Evolutionary conservation across 805 yeast species (phyloP).

Genomic region (Cyberlindnera maritima): DNA sequence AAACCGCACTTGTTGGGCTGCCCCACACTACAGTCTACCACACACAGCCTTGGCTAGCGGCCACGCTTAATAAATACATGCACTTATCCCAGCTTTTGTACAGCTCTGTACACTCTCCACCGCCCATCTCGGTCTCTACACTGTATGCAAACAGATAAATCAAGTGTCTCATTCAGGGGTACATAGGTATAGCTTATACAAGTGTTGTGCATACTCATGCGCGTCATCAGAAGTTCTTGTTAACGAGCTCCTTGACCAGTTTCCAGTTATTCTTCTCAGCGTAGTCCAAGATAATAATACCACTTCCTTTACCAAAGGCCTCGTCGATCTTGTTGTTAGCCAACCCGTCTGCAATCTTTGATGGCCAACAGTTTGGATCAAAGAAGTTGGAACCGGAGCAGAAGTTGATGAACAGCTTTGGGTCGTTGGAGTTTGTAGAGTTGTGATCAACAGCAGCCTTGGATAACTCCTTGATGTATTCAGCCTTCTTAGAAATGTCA

Average conservation of each 20-base stretch:
- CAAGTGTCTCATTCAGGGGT: no score
- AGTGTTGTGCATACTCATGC: not conserved
- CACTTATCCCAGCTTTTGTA: no score
- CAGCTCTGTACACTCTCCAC: no score
- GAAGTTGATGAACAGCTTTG: constrained; percentile 67
- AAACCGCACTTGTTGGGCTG: no score
- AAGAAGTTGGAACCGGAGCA: constrained; percentile 73
- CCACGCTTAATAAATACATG: no score
- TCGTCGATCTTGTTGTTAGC: constrained; percentile 41
- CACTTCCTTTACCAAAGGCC: constrained; percentile 53
- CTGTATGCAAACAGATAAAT: no score
- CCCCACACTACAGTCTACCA: no score
- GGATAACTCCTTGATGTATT: constrained; percentile 54
- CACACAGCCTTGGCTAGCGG: no score
- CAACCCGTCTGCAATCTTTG: constrained; percentile 55
- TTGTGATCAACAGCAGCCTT: constrained; percentile 51
- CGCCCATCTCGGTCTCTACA: no score
- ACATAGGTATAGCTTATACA: no score
- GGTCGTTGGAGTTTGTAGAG: constrained; percentile 38
- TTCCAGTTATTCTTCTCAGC: constrained; percentile 62
- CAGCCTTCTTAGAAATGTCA: constrained; percentile 56
- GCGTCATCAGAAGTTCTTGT: constrained; percentile 40
- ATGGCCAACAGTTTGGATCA: constrained; percentile 74
- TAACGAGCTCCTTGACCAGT: constrained; percentile 47
- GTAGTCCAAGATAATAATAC: constrained; percentile 67